Evolutionary conservation across 108 stramenopile genomes (phyloP), one percentile per base, ranked within the genome.

Genomic region (Stephanodiscus minutulus): DNA sequence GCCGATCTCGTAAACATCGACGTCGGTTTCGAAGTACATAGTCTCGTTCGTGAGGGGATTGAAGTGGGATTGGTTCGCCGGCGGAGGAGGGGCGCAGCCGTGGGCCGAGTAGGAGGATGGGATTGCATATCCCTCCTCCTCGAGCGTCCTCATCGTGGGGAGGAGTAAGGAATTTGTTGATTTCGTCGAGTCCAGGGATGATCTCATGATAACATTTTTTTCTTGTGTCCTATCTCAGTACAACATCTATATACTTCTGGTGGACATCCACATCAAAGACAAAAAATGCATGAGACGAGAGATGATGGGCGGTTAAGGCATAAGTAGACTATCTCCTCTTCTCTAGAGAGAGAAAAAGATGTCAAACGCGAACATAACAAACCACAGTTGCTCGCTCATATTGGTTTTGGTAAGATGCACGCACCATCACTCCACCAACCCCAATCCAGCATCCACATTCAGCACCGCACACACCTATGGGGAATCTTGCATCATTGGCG

Each of bases 11-110:
- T 66, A 41, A 20, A 81, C 69, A 22, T 81, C 66, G 33, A 64
- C 44, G 21, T 68, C 63, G 22, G 59, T 66, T 21, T 50, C 64
- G 56, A 70, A 31, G 44, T 64, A 70, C 29, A 57, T 25, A 1
- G 80, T 74, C 24, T 61, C 43, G 57, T 81, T 74, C 31, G 73
- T 60, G n/a, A 20, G 54, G 44, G 60, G 28, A 50, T 81, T 74
- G 50, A 12, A 66, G 31, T 73, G 55, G 52, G 80, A 61, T 7
- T 66, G 15, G 36, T 49, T 59, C 33, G 58, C 53, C 11, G 80
- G 80, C 20, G 39, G 53, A 8, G 80, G 80, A 20, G 68, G 61
- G 1, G 73, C 49, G 50, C 80, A 81, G 31, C 56, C 46, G 58
- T 59, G 69, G 36, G 50, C 5, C 36, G 35, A 2, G 57, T 18